phyloP scores from a whole-genome alignment of 2,329 filamentous ascomycete genomes.

The Daldinia sp. region DNA sequence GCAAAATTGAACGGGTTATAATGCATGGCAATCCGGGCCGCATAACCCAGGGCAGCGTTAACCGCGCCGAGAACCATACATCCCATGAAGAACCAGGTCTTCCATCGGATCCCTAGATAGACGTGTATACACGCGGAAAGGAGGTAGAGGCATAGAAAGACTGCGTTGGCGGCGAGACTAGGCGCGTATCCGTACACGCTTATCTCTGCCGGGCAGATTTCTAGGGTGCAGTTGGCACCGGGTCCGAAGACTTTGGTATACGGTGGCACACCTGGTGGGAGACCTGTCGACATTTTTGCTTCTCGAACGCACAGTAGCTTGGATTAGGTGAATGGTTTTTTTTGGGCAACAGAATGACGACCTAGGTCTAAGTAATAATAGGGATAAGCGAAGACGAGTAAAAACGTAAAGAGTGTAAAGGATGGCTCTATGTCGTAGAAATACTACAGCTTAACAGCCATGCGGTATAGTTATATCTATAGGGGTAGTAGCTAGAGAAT shows the following conservation, averaged over 20 bases:
- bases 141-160: slow-evolving; percentile 55
- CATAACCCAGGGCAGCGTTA: slow-evolving; percentile 69
- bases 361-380: too few species aligned
- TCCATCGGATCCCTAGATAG: slow-evolving; percentile 57
- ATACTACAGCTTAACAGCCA: neutral
- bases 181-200: slow-evolving; percentile 59
- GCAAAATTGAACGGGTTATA: slow-evolving; percentile 65
- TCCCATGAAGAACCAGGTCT: slow-evolving; percentile 57
- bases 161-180: slow-evolving; percentile 51
- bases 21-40: slow-evolving; percentile 65
- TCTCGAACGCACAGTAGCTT: neutral
- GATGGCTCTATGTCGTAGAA: neutral
- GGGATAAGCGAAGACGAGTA: neutral
- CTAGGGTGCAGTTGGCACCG: slow-evolving; percentile 59
- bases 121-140: slow-evolving; percentile 58
- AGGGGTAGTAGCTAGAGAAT: neutral
- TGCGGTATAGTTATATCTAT: neutral
- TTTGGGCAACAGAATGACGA: too few species aligned
- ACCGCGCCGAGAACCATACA: slow-evolving; percentile 65
- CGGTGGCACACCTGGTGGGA: neutral
- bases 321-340: too few species aligned
- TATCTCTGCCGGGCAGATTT: slow-evolving; percentile 54
- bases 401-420: neutral
- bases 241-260: slow-evolving; percentile 52
- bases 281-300: slow-evolving; percentile 6